Conservation (phyloP, 176 grass and related monocot species). For the Olyra latifolia region DNA sequence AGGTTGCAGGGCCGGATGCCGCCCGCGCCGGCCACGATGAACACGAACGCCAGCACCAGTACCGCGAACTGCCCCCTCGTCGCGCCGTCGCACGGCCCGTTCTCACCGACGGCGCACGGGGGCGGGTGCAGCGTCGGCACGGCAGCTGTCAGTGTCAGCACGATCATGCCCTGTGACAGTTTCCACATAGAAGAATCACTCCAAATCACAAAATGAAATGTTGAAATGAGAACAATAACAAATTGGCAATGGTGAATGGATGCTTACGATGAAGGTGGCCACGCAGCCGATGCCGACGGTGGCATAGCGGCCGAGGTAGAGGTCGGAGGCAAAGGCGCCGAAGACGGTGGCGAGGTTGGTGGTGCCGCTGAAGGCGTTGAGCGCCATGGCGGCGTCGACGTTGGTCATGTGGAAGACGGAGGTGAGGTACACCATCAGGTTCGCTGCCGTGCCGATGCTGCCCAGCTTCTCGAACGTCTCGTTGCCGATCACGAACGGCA, state of each 20-base stretch:
- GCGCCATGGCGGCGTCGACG: constrained; percentile 45
- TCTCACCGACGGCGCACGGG: not conserved
- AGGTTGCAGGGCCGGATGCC: constrained; percentile 85
- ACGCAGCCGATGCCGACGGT: constrained; percentile 47
- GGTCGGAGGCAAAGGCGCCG: constrained; percentile 58
- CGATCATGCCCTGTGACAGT: constrained; percentile 49
- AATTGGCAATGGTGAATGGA: too few species aligned
- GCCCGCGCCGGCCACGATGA: constrained; percentile 63
- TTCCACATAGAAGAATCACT: not conserved
- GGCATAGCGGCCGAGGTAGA: constrained; percentile 59
- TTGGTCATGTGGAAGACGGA: constrained; percentile 66
- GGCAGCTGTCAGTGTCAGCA: constrained; percentile 61
- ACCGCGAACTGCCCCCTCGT: constrained; percentile 37
- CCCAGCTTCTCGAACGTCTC: constrained; percentile 83
- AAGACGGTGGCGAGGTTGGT: constrained; percentile 69
- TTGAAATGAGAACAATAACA: too few species aligned
- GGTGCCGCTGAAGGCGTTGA: constrained; percentile 60
- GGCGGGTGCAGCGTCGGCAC: constrained; percentile 49
- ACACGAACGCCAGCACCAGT: constrained; percentile 44
- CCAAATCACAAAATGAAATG: not conserved
- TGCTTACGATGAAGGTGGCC: constrained; percentile 42
- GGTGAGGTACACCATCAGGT: constrained; percentile 81
- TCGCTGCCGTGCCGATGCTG: constrained; percentile 57
- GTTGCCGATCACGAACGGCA: constrained; percentile 75
- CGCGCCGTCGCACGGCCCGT: constrained; percentile 24